phyloP scores from a whole-genome alignment of 1,284 basidiomycete genomes.

The Trametes versicolor region DNA sequence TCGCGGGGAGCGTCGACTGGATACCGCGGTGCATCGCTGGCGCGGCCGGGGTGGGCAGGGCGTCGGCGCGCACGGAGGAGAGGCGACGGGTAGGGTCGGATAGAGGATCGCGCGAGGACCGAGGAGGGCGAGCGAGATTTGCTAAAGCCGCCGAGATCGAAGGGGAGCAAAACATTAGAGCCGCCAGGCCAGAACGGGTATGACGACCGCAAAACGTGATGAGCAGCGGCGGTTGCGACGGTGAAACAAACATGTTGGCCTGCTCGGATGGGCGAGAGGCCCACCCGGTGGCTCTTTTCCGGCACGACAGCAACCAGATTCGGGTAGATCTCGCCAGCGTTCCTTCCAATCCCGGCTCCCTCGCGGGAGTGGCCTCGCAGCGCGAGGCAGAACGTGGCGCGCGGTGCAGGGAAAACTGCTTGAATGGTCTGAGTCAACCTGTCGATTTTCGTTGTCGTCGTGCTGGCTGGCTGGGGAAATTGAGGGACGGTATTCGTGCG shows the following conservation, averaged over 20 bases:
- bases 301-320: conserved; percentile 15
- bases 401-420: neutral
- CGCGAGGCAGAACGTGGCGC: conserved; percentile 11
- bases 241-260: conserved; percentile 21
- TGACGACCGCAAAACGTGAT: conserved; percentile 29
- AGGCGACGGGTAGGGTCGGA: conserved; percentile 10
- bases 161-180: conserved; percentile 14
- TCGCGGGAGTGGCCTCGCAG: conserved; percentile 14
- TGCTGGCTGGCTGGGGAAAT: neutral
- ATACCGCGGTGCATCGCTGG: neutral
- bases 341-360: conserved; percentile 5
- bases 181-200: conserved; percentile 16
- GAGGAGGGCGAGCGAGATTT: conserved; percentile 1
- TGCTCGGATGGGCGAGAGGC: conserved; percentile 7
- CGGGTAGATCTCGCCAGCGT: conserved; percentile 18
- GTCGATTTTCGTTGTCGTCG: neutral
- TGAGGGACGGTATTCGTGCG: neutral
- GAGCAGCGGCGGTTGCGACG: conserved; percentile 22
- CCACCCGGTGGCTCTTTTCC: conserved; percentile 5
- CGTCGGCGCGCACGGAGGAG: neutral
- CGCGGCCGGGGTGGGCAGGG: neutral
- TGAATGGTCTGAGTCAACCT: neutral
- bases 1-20: neutral
- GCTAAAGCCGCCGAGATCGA: conserved; percentile 19
- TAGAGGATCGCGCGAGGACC: conserved; percentile 4